Evolutionary conservation across 192 early-diverging fungal genomes (phyloP).

Genomic region (Coemansia sp.): DNA sequence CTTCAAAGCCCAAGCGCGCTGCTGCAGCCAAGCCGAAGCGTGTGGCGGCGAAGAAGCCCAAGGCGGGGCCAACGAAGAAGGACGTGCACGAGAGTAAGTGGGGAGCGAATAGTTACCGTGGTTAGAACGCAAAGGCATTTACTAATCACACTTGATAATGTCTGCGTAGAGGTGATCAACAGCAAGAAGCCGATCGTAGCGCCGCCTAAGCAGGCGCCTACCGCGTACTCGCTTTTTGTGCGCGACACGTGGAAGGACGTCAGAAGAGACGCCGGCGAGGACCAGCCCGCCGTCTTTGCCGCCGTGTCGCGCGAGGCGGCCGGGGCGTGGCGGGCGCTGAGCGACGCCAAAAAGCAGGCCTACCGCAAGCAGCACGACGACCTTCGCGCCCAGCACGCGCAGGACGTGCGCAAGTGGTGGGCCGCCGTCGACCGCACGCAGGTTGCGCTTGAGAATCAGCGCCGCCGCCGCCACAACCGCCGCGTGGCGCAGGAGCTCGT

Average conservation of each 20-base stretch:
- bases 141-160: no score
- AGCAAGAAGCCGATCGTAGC: constrained; percentile 9
- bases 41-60: not conserved
- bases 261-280: no score
- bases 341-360: constrained; percentile 17
- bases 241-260: not conserved
- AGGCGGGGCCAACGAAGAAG: constrained; percentile 13
- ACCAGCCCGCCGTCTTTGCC: constrained; percentile 1
- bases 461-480: constrained; percentile 31
- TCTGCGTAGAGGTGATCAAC: not conserved
- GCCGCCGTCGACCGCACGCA: constrained; percentile 22
- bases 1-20: constrained; percentile 3
- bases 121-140: no score
- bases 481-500: not conserved
- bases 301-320: constrained; percentile 15
- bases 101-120: no score
- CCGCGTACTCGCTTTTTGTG: constrained; percentile 24
- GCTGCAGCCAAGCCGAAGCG: constrained; percentile 7
- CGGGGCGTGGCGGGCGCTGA: constrained; percentile 25
- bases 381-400: constrained; percentile 17
- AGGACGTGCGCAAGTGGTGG: constrained; percentile 43
- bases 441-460: constrained; percentile 46
- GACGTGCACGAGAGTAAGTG: constrained; percentile 35
- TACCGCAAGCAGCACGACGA: constrained; percentile 9
- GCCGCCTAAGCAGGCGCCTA: constrained; percentile 16